Percentiles rank a stretch among this genome's conserved stretches.
Conservation (phyloP, 495 filamentous ascomycete genomes). For the Aspergillus asperescens region DNA sequence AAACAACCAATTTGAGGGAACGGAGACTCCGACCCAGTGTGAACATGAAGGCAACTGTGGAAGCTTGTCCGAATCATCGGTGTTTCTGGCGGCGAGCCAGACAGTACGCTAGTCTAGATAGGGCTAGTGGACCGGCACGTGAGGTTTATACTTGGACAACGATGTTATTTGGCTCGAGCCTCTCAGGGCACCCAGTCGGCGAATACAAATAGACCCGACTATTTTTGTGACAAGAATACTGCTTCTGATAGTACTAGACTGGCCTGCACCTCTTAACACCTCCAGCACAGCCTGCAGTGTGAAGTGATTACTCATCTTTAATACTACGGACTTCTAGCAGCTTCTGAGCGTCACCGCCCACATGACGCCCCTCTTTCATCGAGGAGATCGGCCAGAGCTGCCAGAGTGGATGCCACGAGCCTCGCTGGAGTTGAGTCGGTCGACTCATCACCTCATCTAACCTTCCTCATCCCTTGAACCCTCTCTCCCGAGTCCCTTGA, state of each 20-base stretch:
- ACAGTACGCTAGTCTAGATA: background rate
- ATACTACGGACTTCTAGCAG: slow-evolving; percentile 11
- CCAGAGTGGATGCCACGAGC: slow-evolving; percentile 5
- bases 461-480: background rate
- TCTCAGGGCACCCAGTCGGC: no score
- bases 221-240: no score
- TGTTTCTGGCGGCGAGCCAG: slow-evolving; percentile 9
- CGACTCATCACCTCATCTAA: background rate
- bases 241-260: no score
- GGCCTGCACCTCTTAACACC: no score
- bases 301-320: slow-evolving; percentile 9
- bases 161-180: no score
- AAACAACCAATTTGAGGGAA: slow-evolving; percentile 10
- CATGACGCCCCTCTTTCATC: slow-evolving; percentile 11
- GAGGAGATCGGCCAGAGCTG: background rate
- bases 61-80: slow-evolving; percentile 18
- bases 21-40: slow-evolving; percentile 15
- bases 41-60: slow-evolving; percentile 15
- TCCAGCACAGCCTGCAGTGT: no score
- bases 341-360: slow-evolving; percentile 20
- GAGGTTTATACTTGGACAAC: slow-evolving; percentile 11
- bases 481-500: background rate
- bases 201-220: no score
- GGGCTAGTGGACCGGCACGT: slow-evolving; percentile 16
- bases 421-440: slow-evolving; percentile 1